Percentiles rank a stretch among this genome's conserved stretches.
Conservation (phyloP, 768 basidiomycete species). For the Auriscalpium orientale region DNA sequence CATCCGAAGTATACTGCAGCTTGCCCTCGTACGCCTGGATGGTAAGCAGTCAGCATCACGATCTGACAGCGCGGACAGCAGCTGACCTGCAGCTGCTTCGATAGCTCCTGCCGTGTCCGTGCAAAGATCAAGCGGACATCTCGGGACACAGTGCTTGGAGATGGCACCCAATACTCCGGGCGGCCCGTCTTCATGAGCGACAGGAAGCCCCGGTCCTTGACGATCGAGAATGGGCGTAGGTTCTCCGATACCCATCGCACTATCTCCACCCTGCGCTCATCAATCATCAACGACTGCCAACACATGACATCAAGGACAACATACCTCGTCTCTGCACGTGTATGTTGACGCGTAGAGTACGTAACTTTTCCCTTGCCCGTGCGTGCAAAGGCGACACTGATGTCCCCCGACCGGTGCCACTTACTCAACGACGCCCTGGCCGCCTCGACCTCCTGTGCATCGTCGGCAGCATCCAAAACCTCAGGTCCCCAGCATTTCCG, state of each 20-base stretch:
- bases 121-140: conserved; percentile 26
- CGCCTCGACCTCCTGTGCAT: background rate
- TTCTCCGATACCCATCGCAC: conserved; percentile 30
- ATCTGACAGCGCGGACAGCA: too few species aligned
- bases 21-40: too few species aligned
- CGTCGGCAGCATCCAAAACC: conserved; percentile 12
- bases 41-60: too few species aligned
- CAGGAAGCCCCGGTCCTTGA: conserved; percentile 26
- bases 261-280: conserved; percentile 10
- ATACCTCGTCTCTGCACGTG: too few species aligned
- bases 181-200: conserved; percentile 27
- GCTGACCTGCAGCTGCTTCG: conserved; percentile 13
- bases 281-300: background rate
- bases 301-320: background rate
- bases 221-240: conserved; percentile 26
- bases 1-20: too few species aligned
- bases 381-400: too few species aligned
- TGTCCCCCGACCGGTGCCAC: background rate
- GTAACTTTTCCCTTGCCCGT: too few species aligned
- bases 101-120: conserved; percentile 12
- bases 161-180: conserved; percentile 28
- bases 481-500: conserved; percentile 28
- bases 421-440: background rate
- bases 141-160: conserved; percentile 23
- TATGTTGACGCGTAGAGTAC: too few species aligned